Base-by-base conservation (phyloP, 1,139 yeast species). In the Zygoascus hellenicus region DNA sequence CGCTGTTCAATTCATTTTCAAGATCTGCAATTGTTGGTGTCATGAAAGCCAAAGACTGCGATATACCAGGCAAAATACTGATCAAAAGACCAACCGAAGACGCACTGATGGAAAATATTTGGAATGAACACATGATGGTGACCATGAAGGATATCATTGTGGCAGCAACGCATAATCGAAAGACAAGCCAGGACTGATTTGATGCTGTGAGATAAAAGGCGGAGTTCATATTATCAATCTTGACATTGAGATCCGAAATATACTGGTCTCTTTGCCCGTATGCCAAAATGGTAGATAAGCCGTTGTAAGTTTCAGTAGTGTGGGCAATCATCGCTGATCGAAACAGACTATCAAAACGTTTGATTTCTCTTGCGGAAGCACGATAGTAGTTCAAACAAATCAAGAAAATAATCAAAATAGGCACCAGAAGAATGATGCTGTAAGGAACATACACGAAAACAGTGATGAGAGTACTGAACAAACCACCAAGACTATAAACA, bases 1-100 rank as follows among this genome's bases (percentile, higher is more conserved):
- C 88, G 9, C 90, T 80, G 58, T 83, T 84, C 84, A 86, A 75
- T 57, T 81, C 83, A 64, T 83, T 85, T 60, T 86, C 95, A 33
- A 82, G 74, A 61, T 79, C 81, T 1, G 94, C 83, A 57, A 65
- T n/a, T 59, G 70, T 61, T 59, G 78, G 52, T 43, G 58, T 65
- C 54, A 61, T 63, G 65, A 55, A 58, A 4, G 60, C 52, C 48
- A 61, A 33, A 35, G 45, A 44, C 33, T 51, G 50, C 28, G 50
- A 42, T 37, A 71, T 43, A 69, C 63, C 50, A 67, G 59, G 49
- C 28, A 51, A 33, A 2, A 49, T 39, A 9, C 47, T 38, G 13
- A 84, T 64, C 48, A 84, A 69, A 54, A 84, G 72, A 61, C 94
- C 94, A 3, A 81, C 77, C 11, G 82, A 71, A 0, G 89, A 70